These are phyloP conservation scores for Bipolaris victoriae DNA, from an alignment of 2,329 filamentous ascomycete genomes.

Conservation along the genomic window DNA sequence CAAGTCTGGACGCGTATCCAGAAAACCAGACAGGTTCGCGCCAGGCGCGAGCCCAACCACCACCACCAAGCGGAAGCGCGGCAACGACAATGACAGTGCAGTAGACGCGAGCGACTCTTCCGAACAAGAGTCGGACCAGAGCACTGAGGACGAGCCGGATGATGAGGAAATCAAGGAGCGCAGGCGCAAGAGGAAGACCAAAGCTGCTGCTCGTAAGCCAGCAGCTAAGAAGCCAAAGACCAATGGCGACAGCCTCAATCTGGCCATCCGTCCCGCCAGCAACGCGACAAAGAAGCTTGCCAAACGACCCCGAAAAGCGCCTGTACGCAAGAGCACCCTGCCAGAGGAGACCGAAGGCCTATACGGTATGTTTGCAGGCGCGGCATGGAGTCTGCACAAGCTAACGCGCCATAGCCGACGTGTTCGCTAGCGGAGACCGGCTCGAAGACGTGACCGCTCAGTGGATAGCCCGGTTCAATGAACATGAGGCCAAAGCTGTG, in stretches of 20 bases:
- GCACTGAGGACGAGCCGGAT: conserved; percentile 48
- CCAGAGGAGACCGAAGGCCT: conserved; percentile 60
- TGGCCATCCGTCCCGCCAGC: conserved; percentile 61
- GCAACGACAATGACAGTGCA: conserved; percentile 38
- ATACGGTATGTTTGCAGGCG: conserved; percentile 54
- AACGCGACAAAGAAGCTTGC: conserved; percentile 49
- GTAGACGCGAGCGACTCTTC: conserved; percentile 34
- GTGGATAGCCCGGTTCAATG: conserved; percentile 64
- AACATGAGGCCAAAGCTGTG: conserved; percentile 61
- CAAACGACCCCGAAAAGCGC: conserved; percentile 56
- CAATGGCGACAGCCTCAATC: conserved; percentile 56
- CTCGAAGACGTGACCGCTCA: conserved; percentile 63
- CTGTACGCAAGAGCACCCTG: conserved; percentile 58
- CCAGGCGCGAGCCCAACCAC: conserved; percentile 37
- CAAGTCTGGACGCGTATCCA: conserved; percentile 51
- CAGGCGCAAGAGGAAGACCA: conserved; percentile 42
- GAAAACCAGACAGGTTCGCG: conserved; percentile 44
- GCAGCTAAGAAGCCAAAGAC: conserved; percentile 62
- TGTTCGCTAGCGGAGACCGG: conserved; percentile 63
- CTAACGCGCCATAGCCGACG: conserved; percentile 57
- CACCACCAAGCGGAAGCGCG: conserved; percentile 48
- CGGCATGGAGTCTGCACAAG: not conserved
- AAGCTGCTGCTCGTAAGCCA: conserved; percentile 46
- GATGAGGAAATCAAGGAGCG: conserved; percentile 49
- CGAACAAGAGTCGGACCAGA: conserved; percentile 40